Evolutionary conservation across 345 rosid species (phyloP).

Genomic region (Syzygium oleosum): DNA sequence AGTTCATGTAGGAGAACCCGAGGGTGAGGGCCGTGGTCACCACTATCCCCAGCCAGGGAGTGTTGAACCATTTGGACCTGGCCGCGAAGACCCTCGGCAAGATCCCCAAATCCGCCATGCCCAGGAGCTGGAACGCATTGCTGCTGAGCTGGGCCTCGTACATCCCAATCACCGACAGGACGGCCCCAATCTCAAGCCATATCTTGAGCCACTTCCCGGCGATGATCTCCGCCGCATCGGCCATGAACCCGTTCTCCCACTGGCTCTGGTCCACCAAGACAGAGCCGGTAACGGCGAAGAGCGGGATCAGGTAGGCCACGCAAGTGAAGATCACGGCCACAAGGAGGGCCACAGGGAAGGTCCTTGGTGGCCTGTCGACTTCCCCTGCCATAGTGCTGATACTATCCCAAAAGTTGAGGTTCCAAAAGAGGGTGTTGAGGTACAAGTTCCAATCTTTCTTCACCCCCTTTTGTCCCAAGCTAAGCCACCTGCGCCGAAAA

Average conservation of each 20-base stretch:
- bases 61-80: slow-evolving; percentile 54
- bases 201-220: slow-evolving; percentile 60
- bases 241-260: slow-evolving; percentile 63
- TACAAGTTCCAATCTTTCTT: slow-evolving; percentile 64
- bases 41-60: slow-evolving; percentile 74
- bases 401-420: slow-evolving; percentile 86
- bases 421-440: slow-evolving; percentile 91
- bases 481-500: slow-evolving; percentile 37
- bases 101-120: slow-evolving; percentile 67
- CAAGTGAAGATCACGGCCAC: slow-evolving; percentile 71
- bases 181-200: slow-evolving; percentile 60
- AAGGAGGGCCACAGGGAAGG: slow-evolving; percentile 57
- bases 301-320: slow-evolving; percentile 65
- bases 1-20: slow-evolving; percentile 45
- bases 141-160: slow-evolving; percentile 59
- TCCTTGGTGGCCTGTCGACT: slow-evolving; percentile 60
- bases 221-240: slow-evolving; percentile 43
- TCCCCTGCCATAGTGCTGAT: slow-evolving; percentile 85
- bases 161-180: slow-evolving; percentile 36
- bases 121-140: slow-evolving; percentile 52
- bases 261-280: slow-evolving; percentile 25
- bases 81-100: slow-evolving; percentile 41
- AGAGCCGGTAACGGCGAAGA: slow-evolving; percentile 60
- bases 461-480: slow-evolving; percentile 47
- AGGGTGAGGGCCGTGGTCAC: slow-evolving; percentile 32